phyloP scores from a whole-genome alignment of 129 eudicot species.

The Lonicera japonica region DNA sequence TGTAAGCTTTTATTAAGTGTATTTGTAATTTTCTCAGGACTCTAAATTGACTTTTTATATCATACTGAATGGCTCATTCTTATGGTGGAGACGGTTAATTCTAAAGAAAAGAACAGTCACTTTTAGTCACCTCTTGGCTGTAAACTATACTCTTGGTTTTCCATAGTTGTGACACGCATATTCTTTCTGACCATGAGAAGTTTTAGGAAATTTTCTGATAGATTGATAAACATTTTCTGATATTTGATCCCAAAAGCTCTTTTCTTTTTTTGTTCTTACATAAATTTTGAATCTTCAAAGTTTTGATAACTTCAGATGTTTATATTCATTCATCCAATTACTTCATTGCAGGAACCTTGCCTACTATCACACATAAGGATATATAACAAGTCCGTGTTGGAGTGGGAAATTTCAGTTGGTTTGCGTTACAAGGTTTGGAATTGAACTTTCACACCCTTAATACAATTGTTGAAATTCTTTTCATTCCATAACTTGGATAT shows the following conservation, averaged over 20 bases:
- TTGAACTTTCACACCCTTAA: neutral
- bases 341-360: slow-evolving; percentile 73
- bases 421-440: slow-evolving; percentile 78
- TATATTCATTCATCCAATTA: neutral
- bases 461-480: slow-evolving; percentile 6
- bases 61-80: too few relatives aligned
- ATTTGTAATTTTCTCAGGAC: too few relatives aligned
- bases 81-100: too few relatives aligned
- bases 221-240: neutral
- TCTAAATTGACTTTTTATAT: too few relatives aligned
- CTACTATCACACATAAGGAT: slow-evolving; percentile 86
- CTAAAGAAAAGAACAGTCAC: too few relatives aligned
- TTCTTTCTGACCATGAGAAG: too few relatives aligned
- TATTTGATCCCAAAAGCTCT: neutral
- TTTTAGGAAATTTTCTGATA: neutral
- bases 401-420: slow-evolving; percentile 96
- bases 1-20: too few relatives aligned
- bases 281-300: neutral
- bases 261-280: neutral
- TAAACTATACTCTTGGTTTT: too few relatives aligned
- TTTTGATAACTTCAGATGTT: neutral
- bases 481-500: neutral
- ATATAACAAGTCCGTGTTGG: slow-evolving; percentile 88
- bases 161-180: too few relatives aligned
- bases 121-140: too few relatives aligned